Conservation (phyloP, 164 flowering plant species). For the Chloranthus sessilifolius region DNA sequence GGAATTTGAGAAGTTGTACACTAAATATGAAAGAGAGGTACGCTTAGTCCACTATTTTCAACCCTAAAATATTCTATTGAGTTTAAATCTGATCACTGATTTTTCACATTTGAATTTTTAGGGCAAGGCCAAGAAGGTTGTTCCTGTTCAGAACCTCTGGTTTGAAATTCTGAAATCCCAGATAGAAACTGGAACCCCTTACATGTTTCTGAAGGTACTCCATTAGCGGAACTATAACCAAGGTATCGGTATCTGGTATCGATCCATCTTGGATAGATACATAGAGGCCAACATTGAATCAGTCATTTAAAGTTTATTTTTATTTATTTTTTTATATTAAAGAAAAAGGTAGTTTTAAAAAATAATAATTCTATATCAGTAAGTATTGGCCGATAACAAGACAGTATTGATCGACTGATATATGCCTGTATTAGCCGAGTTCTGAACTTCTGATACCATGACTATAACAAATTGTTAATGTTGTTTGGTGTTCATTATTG, state of each 20-base stretch:
- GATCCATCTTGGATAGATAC: no score
- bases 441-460: no score
- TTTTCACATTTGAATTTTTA: conserved; percentile 8
- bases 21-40: conserved; percentile 60
- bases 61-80: not conserved
- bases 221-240: no score
- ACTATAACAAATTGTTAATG: no score
- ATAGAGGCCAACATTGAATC: not conserved
- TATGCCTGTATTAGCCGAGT: no score
- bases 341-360: no score
- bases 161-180: conserved; percentile 68
- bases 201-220: conserved; percentile 74
- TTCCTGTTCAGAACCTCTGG: conserved; percentile 71
- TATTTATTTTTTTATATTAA: not conserved
- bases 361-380: not conserved
- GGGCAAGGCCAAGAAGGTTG: conserved; percentile 84
- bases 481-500: no score
- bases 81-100: not conserved
- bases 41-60: not conserved
- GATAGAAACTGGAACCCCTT: conserved; percentile 82
- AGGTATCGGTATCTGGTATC: no score
- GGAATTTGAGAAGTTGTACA: conserved; percentile 59
- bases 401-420: no score
- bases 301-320: not conserved
- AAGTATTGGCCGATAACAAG: no score